These are phyloP conservation scores for Hebeloma cylindrosporum DNA, from an alignment of 768 basidiomycete genomes.

Conservation along the genomic window DNA sequence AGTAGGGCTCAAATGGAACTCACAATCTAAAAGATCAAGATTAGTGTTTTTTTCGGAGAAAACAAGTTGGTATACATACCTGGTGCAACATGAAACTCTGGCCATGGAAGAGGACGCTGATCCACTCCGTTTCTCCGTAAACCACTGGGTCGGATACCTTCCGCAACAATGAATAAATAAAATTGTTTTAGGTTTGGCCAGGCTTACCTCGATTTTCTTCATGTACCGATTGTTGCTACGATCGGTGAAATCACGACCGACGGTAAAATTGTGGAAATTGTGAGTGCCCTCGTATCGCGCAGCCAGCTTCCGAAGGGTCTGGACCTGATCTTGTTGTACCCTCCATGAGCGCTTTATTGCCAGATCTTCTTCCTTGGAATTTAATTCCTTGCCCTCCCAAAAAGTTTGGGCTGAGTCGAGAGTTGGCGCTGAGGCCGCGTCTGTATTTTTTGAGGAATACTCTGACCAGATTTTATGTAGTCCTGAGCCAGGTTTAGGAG, in stretches of 20 bases:
- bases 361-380: conserved; percentile 57
- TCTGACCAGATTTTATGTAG: conserved; percentile 48
- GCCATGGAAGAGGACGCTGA: conserved; percentile 89
- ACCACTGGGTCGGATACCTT: conserved; percentile 88
- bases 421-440: conserved; percentile 19
- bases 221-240: conserved; percentile 83
- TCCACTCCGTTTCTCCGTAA: conserved; percentile 92
- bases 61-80: conserved; percentile 44
- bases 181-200: neutral
- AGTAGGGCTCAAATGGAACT: conserved; percentile 14
- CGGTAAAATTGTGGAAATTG: conserved; percentile 98
- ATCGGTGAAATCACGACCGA: conserved; percentile 83
- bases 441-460: conserved; percentile 28
- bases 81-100: conserved; percentile 99
- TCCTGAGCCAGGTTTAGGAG: conserved; percentile 77
- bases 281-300: conserved; percentile 82
- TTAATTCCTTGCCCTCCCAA: conserved; percentile 50
- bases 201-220: conserved; percentile 75
- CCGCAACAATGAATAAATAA: neutral
- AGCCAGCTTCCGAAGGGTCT: conserved; percentile 53
- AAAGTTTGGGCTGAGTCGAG: conserved; percentile 57
- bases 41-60: neutral
- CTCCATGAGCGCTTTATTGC: conserved; percentile 74
- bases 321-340: conserved; percentile 50
- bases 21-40: conserved; percentile 46